A percentile compares a stretch with the other conserved stretches of the same genome.
phyloP scores from a whole-genome alignment of 2,329 filamentous ascomycete genomes.

The Venturia aucupariae region DNA sequence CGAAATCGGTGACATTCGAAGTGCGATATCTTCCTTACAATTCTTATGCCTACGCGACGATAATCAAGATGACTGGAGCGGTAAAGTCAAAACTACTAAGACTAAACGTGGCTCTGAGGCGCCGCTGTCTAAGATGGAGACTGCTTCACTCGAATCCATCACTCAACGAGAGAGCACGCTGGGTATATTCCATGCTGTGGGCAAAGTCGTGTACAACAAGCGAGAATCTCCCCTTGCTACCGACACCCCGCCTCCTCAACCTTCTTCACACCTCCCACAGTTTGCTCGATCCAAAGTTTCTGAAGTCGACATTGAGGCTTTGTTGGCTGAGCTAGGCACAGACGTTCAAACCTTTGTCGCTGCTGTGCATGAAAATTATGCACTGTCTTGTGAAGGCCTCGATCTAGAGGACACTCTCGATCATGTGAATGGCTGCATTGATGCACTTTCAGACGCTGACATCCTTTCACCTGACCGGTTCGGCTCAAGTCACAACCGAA shows the following conservation, averaged over 20 bases:
- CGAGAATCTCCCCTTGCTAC: conserved; percentile 43
- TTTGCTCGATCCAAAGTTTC: conserved; percentile 34
- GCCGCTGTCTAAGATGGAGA: conserved; percentile 65
- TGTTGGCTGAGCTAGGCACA: conserved; percentile 91
- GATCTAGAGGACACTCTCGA: conserved; percentile 57
- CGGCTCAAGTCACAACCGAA: conserved; percentile 44
- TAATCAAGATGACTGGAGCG: conserved; percentile 62
- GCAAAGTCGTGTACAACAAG: conserved; percentile 96
- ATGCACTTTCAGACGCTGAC: conserved; percentile 79
- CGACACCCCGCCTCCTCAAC: conserved; percentile 29
- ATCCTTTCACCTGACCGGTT: conserved; percentile 69
- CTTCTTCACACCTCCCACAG: conserved; percentile 38
- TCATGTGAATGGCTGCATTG: conserved; percentile 75
- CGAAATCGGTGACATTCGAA: conserved; percentile 85
- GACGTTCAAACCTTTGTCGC: conserved; percentile 86
- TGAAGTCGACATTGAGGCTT: conserved; percentile 47
- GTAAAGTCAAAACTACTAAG: conserved; percentile 56
- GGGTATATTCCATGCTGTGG: conserved; percentile 92
- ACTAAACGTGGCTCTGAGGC: conserved; percentile 43
- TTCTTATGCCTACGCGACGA: conserved; percentile 84
- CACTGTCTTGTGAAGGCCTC: conserved; percentile 64
- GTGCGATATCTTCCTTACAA: conserved; percentile 82
- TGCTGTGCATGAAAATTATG: conserved; percentile 88
- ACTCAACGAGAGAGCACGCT: conserved; percentile 82
- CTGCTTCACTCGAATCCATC: conserved; percentile 69